Percentiles rank a stretch among this genome's conserved stretches.
Evolutionary conservation across 495 filamentous ascomycete genomes (phyloP).

Genomic region (Trichoderma parareesei): DNA sequence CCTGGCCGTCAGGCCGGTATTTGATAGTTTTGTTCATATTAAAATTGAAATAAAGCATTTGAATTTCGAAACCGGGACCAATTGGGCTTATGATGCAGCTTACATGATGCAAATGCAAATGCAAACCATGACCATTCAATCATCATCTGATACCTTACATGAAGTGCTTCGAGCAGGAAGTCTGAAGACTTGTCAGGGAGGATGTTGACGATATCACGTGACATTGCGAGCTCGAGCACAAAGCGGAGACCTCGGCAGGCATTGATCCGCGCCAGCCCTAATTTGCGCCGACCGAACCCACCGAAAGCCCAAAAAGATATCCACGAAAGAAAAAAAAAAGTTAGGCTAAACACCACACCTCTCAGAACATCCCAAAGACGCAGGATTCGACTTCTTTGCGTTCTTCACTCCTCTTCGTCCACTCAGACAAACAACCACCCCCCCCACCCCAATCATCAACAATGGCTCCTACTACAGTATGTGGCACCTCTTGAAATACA

Average conservation of each 20-base stretch:
- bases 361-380: conserved; percentile 22
- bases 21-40: background rate
- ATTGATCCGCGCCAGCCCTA: conserved; percentile 7
- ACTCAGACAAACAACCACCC: conserved; percentile 15
- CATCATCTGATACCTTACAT: background rate
- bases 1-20: conserved; percentile 6
- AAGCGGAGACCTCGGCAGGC: background rate
- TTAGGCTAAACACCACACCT: background rate
- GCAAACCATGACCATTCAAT: background rate
- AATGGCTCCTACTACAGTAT: conserved; percentile 67
- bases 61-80: background rate
- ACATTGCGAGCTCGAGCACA: background rate
- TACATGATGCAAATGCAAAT: too few relatives aligned
- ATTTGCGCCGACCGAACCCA: background rate
- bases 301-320: background rate
- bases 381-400: conserved; percentile 62
- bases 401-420: conserved; percentile 20
- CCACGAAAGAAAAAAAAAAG: background rate
- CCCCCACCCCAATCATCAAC: conserved; percentile 16
- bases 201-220: background rate
- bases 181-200: too few relatives aligned
- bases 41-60: background rate
- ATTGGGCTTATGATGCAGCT: too few relatives aligned
- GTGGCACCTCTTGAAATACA: conserved; percentile 33
- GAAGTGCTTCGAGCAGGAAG: too few relatives aligned